A percentile compares a stretch with the other conserved stretches of the same genome.
These are phyloP conservation scores for Verruconis gallopava DNA, from an alignment of 2,329 filamentous ascomycete species.

Conservation along the genomic window DNA sequence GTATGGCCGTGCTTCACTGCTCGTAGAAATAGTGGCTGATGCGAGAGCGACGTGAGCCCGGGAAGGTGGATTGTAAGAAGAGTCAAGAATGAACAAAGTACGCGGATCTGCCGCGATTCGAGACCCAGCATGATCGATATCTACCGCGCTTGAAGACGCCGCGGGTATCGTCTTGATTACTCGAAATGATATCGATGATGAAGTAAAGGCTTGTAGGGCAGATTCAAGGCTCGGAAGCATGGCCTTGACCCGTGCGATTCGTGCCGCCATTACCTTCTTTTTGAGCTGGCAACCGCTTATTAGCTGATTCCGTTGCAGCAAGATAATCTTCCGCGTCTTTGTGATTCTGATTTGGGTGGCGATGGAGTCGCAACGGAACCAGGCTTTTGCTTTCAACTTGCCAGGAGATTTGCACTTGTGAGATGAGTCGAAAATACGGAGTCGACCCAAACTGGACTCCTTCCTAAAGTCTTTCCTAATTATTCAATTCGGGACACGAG, in stretches of 20 bases:
- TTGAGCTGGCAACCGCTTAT: no score
- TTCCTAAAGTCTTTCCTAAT: no score
- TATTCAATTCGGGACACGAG: no score
- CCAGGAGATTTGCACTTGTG: no score
- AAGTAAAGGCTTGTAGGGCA: conserved; percentile 30
- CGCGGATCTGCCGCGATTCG: background rate
- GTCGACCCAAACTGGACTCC: no score
- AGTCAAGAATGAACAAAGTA: conserved; percentile 50
- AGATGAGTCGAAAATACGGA: no score
- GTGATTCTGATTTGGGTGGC: no score
- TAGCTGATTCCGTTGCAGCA: no score
- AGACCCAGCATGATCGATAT: background rate
- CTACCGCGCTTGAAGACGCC: conserved; percentile 10
- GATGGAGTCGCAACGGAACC: no score
- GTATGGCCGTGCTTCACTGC: conserved; percentile 16
- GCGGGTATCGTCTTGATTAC: conserved; percentile 22
- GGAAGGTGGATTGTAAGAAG: conserved; percentile 54
- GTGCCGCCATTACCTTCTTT: conserved; percentile 10
- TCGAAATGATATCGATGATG: conserved; percentile 24
- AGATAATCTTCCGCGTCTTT: no score
- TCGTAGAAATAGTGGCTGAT: conserved; percentile 34
- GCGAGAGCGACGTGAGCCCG: conserved; percentile 45
- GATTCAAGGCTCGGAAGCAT: conserved; percentile 27
- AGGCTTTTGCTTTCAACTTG: no score
- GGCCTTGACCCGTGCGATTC: conserved; percentile 12